Evolutionary conservation across 331 rosid species (phyloP), one percentile per base, ranked within the genome.

Genomic region (Quercus lobata): DNA sequence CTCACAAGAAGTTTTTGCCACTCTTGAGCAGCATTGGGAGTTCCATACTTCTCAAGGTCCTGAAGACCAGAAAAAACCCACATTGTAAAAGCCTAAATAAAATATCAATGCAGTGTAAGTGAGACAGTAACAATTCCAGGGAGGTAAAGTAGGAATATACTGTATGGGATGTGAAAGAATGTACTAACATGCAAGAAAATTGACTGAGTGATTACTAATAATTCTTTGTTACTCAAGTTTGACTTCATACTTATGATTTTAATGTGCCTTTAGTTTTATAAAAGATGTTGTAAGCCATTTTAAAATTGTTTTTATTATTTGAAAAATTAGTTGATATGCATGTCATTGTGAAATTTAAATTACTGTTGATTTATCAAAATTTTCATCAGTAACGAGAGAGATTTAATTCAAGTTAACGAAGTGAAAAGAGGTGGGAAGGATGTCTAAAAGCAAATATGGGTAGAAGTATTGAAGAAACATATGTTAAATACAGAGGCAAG

Each of bases 1-100:
- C 94, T 87, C 82, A 93, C 98, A 15, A 94, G 84, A 70, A 94
- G 98, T 81, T 89, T 92, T 79, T 82, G 75, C 98, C 98, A 94
- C 69, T 94, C 97, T 80, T 5, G 86, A 74, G 86, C 97, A 53
- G 98, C 95, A 84, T 87, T 83, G 69, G 90, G 90, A 87, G 95
- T 89, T 35, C 90, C 98, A 77, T 92, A 88, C 84, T 78, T 91
- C 86, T 91, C 89, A 72, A 94, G 97, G 85, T 94, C 98, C 90
- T 92, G 91, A 78, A 80, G 57, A 66, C 37, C 37, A 18, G 17
- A 68, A 68, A n/a, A 35, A 35, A 1, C 24, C 16, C 27, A 17
- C 9, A 7, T 6, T 8, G 53, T 68, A n/a, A 68, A 35, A 35
- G 25, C 53, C 72, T n/a, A 68, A 68, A 68, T 35, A 68, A 10